phyloP scores from a whole-genome alignment of 1,139 yeast species.

The Candida glucosophila region DNA sequence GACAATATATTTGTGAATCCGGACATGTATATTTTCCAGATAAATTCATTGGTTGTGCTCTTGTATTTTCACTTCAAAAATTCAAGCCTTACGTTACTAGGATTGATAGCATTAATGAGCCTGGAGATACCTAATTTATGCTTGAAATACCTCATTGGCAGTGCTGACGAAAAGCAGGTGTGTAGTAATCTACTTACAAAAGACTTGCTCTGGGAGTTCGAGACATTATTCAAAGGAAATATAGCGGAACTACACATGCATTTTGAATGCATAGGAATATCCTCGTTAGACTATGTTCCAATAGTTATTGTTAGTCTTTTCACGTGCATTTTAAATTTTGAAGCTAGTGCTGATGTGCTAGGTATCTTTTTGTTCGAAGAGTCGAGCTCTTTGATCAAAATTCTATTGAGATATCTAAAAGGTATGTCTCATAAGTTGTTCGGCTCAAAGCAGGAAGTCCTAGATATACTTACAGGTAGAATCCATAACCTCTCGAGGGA shows the following conservation, averaged over 20 bases:
- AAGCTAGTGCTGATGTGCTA: conserved; percentile 27
- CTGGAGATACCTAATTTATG: too few relatives aligned
- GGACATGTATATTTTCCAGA: too few relatives aligned
- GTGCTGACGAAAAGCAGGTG: not conserved
- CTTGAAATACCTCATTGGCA: too few relatives aligned
- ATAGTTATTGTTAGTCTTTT: conserved; percentile 13
- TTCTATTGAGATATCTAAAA: conserved; percentile 39
- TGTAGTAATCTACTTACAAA: conserved; percentile 7
- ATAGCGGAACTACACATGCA: conserved; percentile 42
- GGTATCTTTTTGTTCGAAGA: conserved; percentile 60
- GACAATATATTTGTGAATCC: too few relatives aligned
- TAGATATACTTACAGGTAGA: conserved; percentile 10
- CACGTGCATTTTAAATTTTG: conserved; percentile 14
- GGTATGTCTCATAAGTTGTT: conserved; percentile 44
- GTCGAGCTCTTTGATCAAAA: conserved; percentile 40
- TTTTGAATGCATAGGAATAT: conserved; percentile 31
- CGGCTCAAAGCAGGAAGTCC: conserved; percentile 40
- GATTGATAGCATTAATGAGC: conserved; percentile 11
- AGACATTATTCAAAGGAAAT: conserved; percentile 34
- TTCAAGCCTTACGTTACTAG: too few relatives aligned
- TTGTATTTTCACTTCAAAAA: too few relatives aligned
- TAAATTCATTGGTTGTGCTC: too few relatives aligned
- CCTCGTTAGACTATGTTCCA: conserved; percentile 20
- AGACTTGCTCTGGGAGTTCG: conserved; percentile 29
- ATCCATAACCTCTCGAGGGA: too few relatives aligned